Percentiles rank a stretch among this genome's conserved stretches.
Evolutionary conservation across 805 yeast species (phyloP).

Genomic region (Metschnikowia gelsemii): DNA sequence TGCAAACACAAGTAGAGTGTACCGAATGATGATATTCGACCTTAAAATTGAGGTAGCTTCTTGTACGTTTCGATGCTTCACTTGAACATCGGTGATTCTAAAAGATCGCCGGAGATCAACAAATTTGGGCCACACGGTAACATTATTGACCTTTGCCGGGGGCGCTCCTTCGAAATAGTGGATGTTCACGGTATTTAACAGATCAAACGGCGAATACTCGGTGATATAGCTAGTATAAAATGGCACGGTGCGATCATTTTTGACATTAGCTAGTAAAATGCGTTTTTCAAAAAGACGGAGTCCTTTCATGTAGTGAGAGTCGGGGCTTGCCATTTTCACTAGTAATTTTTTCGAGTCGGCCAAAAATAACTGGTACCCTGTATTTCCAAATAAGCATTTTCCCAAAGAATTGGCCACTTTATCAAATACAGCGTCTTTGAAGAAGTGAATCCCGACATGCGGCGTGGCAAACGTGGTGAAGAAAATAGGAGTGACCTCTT

Average conservation of each 20-base stretch:
- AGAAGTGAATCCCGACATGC: conserved; percentile 59
- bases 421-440: conserved; percentile 34
- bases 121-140: conserved; percentile 45
- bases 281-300: conserved; percentile 56
- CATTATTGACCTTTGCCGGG: conserved; percentile 36
- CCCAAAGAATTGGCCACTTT: conserved; percentile 34
- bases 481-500: conserved; percentile 52
- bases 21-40: conserved; percentile 26
- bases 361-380: conserved; percentile 37
- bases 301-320: conserved; percentile 51
- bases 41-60: conserved; percentile 40
- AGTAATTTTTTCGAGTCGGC: conserved; percentile 46
- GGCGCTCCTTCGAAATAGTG: conserved; percentile 50
- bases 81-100: conserved; percentile 13
- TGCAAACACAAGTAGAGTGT: conserved; percentile 25
- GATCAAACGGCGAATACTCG: conserved; percentile 69
- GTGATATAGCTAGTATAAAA: conserved; percentile 82
- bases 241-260: conserved; percentile 83
- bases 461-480: conserved; percentile 54
- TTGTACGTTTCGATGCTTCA: conserved; percentile 29
- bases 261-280: conserved; percentile 66
- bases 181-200: conserved; percentile 48
- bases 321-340: conserved; percentile 52
- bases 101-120: conserved; percentile 47
- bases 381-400: conserved; percentile 34